Evolutionary conservation across 495 filamentous ascomycete genomes (phyloP).

Genomic region (Astrocystis sublimbata): DNA sequence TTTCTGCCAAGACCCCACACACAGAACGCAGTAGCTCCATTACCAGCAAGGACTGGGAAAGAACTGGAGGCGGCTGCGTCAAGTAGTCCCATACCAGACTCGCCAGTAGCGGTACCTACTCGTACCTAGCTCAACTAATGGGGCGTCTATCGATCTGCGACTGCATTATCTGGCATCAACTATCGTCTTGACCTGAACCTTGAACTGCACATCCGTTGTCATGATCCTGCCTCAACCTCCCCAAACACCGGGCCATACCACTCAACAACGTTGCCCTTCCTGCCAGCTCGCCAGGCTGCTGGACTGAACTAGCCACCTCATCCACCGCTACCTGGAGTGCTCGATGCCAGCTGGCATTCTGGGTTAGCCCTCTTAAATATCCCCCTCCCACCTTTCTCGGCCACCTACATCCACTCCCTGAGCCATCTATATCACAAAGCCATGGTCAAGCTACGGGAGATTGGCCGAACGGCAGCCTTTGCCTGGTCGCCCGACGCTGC

Average conservation of each 20-base stretch:
- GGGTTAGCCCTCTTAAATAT: slow-evolving; percentile 21
- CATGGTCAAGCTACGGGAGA: slow-evolving; percentile 95
- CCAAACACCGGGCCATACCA: slow-evolving; percentile 3
- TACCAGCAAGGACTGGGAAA: slow-evolving; percentile 10
- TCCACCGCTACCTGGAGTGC: slow-evolving; percentile 35
- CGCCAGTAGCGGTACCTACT: too few relatives aligned
- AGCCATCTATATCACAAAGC: slow-evolving; percentile 37
- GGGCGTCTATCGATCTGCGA: slow-evolving; percentile 12
- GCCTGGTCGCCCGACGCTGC: slow-evolving; percentile 85
- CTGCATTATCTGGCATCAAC: slow-evolving; percentile 39
- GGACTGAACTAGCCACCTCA: too few relatives aligned
- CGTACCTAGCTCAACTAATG: slow-evolving; percentile 22
- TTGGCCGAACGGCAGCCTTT: slow-evolving; percentile 93
- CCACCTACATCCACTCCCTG: background rate
- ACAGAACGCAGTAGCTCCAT: too few relatives aligned
- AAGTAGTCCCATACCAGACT: slow-evolving; percentile 11
- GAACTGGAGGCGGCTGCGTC: slow-evolving; percentile 18
- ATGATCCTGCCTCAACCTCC: background rate
- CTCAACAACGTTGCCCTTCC: background rate
- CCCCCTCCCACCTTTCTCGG: background rate
- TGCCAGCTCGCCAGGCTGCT: background rate
- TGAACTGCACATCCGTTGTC: slow-evolving; percentile 4
- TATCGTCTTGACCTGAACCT: too few relatives aligned
- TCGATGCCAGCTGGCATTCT: slow-evolving; percentile 37
- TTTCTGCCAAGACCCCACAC: background rate